phyloP scores from a whole-genome alignment of 768 basidiomycete genomes.

The Tulasnella sp. region DNA sequence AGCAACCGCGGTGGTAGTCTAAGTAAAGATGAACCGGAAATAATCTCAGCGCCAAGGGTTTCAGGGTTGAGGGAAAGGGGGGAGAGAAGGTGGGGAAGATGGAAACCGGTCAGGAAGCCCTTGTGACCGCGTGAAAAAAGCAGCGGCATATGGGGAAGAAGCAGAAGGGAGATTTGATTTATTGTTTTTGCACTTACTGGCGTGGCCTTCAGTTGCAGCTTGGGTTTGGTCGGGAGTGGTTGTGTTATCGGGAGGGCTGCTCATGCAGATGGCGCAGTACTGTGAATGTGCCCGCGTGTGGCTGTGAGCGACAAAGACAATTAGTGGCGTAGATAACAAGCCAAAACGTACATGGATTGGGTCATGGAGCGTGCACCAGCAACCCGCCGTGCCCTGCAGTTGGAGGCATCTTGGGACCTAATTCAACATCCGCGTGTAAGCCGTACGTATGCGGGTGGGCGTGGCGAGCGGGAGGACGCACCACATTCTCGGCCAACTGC shows the following conservation, averaged over 20 bases:
- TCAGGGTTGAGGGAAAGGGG: not conserved
- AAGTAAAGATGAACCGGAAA: not conserved
- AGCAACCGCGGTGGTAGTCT: constrained; percentile 23
- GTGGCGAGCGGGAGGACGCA: too few relatives aligned
- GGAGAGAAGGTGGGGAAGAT: not conserved
- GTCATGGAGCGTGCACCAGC: constrained; percentile 19
- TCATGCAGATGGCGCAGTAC: constrained; percentile 24
- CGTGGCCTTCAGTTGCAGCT: constrained; percentile 13
- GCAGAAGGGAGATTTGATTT: too few relatives aligned
- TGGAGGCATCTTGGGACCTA: constrained; percentile 18
- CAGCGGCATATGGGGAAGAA: not conserved
- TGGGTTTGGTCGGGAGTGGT: constrained; percentile 22
- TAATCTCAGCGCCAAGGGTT: not conserved
- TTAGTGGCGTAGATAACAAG: too few relatives aligned
- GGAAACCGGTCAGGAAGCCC: not conserved
- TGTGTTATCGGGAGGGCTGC: constrained; percentile 23
- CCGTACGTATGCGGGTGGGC: not conserved
- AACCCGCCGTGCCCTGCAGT: not conserved
- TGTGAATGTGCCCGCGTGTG: not conserved
- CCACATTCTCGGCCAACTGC: not conserved
- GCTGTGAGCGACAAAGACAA: not conserved
- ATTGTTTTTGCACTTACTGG: not conserved
- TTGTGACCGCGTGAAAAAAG: not conserved
- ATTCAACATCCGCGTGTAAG: not conserved
- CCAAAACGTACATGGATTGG: constrained; percentile 24